A percentile compares a stretch with the other conserved stretches of the same genome.
Evolutionary conservation across 768 basidiomycete species (phyloP).

Genomic region (Suillus occidentalis): DNA sequence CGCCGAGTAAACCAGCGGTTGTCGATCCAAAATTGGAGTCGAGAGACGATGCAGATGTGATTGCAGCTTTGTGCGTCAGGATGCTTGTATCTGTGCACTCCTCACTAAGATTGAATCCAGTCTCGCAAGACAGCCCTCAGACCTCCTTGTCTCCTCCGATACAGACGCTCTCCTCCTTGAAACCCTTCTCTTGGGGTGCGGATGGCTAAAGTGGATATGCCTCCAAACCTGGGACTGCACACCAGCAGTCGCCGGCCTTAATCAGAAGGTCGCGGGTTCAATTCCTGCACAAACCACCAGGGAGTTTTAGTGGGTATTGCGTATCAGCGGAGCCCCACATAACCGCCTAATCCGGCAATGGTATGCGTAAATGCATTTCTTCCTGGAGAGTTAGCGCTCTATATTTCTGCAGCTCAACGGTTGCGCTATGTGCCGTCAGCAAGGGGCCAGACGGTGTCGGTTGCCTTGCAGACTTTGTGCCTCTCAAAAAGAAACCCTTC

Average conservation of each 20-base stretch:
- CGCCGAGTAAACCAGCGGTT: too few species aligned
- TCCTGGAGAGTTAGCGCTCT: background rate
- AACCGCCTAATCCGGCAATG: background rate
- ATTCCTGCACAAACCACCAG: background rate
- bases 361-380: background rate
- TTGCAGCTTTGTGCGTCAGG: constrained; percentile 57
- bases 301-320: background rate
- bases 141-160: constrained; percentile 15
- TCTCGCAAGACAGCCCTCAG: constrained; percentile 21
- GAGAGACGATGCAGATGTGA: constrained; percentile 34
- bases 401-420: too few species aligned
- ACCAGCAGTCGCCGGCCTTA: background rate
- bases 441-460: too few species aligned
- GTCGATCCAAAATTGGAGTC: constrained; percentile 9
- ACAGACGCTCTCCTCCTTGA: constrained; percentile 25
- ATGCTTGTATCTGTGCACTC: background rate
- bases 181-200: constrained; percentile 1
- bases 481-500: too few species aligned
- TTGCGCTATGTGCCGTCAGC: too few species aligned
- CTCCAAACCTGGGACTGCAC: too few species aligned
- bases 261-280: too few species aligned
- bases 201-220: too few species aligned
- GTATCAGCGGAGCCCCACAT: background rate
- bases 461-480: too few species aligned
- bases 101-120: constrained; percentile 11